A percentile compares a stretch with the other conserved stretches of the same genome.
Evolutionary conservation across 108 stramenopile species (phyloP).

Genomic region (Nitzschia putrida): DNA sequence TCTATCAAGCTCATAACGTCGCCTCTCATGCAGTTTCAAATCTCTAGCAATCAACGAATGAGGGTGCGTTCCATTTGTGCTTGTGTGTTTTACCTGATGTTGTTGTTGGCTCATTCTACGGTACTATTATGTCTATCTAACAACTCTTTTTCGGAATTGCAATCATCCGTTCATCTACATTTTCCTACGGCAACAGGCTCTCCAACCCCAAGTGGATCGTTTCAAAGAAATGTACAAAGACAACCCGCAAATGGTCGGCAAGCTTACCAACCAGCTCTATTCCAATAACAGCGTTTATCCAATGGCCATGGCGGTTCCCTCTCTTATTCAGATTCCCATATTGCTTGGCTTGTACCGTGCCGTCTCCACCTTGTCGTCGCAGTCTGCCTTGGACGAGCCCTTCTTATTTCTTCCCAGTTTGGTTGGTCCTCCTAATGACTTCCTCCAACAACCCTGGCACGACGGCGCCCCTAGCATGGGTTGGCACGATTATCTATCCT

Average conservation of each 20-base stretch:
- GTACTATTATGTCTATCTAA: too few species aligned
- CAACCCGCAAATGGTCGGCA: slow-evolving; percentile 78
- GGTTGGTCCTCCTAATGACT: slow-evolving; percentile 92
- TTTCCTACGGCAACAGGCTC: slow-evolving; percentile 42
- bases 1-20: slow-evolving; percentile 89
- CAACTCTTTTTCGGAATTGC: too few species aligned
- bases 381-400: slow-evolving; percentile 88
- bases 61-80: slow-evolving; percentile 54
- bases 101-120: too few species aligned
- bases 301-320: slow-evolving; percentile 92
- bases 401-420: slow-evolving; percentile 95
- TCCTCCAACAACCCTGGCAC: slow-evolving; percentile 82
- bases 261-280: slow-evolving; percentile 63
- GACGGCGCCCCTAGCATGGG: slow-evolving; percentile 87
- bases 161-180: too few species aligned
- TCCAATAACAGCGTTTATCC: slow-evolving; percentile 92
- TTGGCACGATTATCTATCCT: slow-evolving; percentile 90
- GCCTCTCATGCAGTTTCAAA: slow-evolving; percentile 89
- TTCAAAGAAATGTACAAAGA: slow-evolving; percentile 92
- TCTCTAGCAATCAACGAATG: slow-evolving; percentile 94
- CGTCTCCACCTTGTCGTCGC: slow-evolving; percentile 87
- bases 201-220: slow-evolving; percentile 88
- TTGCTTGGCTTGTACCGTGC: slow-evolving; percentile 96
- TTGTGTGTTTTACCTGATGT: too few species aligned
- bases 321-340: slow-evolving; percentile 92